Percentiles rank a stretch among this genome's conserved stretches.
These are phyloP conservation scores for Metschnikowia drakensbergensis DNA, from an alignment of 805 yeast species.

Conservation along the genomic window DNA sequence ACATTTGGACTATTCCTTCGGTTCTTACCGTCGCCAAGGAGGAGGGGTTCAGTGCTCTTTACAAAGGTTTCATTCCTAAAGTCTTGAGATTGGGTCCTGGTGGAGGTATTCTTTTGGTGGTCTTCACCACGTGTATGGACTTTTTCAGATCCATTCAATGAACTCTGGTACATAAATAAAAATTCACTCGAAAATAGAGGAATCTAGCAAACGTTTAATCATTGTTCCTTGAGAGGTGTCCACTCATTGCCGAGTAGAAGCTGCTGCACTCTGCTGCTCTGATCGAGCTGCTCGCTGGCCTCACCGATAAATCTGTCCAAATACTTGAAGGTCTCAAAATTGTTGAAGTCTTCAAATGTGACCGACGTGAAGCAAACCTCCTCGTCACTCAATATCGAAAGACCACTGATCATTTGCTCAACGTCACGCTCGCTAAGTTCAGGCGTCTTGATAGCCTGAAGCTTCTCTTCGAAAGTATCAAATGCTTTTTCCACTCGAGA, in stretches of 20 bases:
- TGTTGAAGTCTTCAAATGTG: slow-evolving; percentile 11
- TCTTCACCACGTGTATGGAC: slow-evolving; percentile 93
- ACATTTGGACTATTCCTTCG: slow-evolving; percentile 89
- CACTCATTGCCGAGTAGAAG: neutral
- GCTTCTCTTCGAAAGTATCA: slow-evolving; percentile 13
- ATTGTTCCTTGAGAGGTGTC: neutral
- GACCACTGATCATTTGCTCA: slow-evolving; percentile 8
- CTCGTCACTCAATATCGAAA: slow-evolving; percentile 9
- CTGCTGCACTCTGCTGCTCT: neutral
- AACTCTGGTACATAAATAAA: neutral
- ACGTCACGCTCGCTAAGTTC: slow-evolving; percentile 14
- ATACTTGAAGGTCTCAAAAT: slow-evolving; percentile 23
- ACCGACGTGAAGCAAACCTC: slow-evolving; percentile 6
- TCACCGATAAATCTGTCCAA: slow-evolving; percentile 2
- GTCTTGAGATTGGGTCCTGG: slow-evolving; percentile 98
- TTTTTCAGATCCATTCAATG: slow-evolving; percentile 66
- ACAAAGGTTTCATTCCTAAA: slow-evolving; percentile 96
- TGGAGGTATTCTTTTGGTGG: slow-evolving; percentile 96
- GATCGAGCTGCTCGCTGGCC: neutral
- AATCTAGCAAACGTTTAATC: neutral
- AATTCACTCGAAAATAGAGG: neutral
- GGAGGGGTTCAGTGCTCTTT: slow-evolving; percentile 89
- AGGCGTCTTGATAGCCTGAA: slow-evolving; percentile 19
- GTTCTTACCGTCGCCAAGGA: slow-evolving; percentile 70
- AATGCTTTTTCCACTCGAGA: slow-evolving; percentile 14